Percentiles rank a stretch among this genome's conserved stretches.
These are phyloP conservation scores for Phytophthora ohioensis DNA, from an alignment of 352 stramenopile genomes.

Conservation along the genomic window DNA sequence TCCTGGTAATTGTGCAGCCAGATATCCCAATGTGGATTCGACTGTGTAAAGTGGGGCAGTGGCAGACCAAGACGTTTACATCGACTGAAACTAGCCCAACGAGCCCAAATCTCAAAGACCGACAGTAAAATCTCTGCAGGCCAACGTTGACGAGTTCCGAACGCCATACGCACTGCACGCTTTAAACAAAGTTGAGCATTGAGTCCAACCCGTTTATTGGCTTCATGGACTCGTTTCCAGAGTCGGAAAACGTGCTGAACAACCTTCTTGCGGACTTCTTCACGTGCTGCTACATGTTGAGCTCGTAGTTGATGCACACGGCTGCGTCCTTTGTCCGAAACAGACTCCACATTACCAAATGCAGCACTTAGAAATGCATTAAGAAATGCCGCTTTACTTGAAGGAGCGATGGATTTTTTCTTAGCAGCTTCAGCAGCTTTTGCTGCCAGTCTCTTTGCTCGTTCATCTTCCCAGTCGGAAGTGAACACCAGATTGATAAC, in stretches of 20 bases:
- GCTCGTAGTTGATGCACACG: constrained; percentile 47
- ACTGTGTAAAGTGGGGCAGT: constrained; percentile 50
- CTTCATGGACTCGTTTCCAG: constrained; percentile 67
- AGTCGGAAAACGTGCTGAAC: constrained; percentile 70
- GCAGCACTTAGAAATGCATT: constrained; percentile 63
- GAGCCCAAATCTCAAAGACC: constrained; percentile 76
- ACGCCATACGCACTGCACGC: constrained; percentile 67
- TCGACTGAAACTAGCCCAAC: constrained; percentile 63
- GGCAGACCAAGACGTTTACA: constrained; percentile 57
- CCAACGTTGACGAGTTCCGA: constrained; percentile 65
- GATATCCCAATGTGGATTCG: constrained; percentile 73
- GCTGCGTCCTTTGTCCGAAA: constrained; percentile 19
- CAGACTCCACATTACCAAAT: constrained; percentile 56
- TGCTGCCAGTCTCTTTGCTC: constrained; percentile 21
- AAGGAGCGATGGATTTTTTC: constrained; percentile 8
- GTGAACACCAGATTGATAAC: constrained; percentile 85
- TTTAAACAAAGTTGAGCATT: constrained; percentile 83
- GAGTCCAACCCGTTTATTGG: constrained; percentile 54
- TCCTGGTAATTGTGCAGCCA: constrained; percentile 85
- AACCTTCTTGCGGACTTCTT: constrained; percentile 69
- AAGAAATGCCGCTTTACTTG: constrained; percentile 34
- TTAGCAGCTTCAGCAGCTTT: constrained; percentile 27
- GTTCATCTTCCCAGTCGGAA: constrained; percentile 49
- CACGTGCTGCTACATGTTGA: constrained; percentile 54
- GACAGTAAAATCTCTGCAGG: constrained; percentile 64